These are phyloP conservation scores for Aureobasidium pullulans DNA, from an alignment of 2,329 filamentous ascomycete genomes.

Conservation along the genomic window DNA sequence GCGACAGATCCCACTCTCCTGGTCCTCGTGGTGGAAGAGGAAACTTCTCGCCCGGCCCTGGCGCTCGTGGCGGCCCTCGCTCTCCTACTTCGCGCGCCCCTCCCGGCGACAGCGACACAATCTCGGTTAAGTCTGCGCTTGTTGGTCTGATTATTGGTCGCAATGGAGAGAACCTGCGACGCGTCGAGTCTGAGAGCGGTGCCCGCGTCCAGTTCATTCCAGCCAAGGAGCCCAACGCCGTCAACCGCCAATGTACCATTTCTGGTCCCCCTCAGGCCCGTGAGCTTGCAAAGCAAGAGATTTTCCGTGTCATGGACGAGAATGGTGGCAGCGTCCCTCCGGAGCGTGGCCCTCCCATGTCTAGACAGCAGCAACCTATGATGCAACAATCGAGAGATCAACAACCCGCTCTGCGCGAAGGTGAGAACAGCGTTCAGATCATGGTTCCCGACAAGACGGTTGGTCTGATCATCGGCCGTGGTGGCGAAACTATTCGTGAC, in stretches of 20 bases:
- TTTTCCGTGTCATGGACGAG: constrained; percentile 82
- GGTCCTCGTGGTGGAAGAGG: constrained; percentile 40
- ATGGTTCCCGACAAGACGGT: constrained; percentile 93
- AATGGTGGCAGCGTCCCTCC: constrained; percentile 44
- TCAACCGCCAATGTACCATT: constrained; percentile 78
- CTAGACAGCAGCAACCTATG: not conserved
- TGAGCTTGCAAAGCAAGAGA: constrained; percentile 71
- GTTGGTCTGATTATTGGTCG: constrained; percentile 88
- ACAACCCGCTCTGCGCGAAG: constrained; percentile 55
- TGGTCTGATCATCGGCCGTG: constrained; percentile 86
- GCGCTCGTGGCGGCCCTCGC: constrained; percentile 18
- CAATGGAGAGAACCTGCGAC: constrained; percentile 79
- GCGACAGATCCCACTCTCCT: constrained; percentile 68
- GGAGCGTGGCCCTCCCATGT: constrained; percentile 1
- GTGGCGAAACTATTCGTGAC: constrained; percentile 86
- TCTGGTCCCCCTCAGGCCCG: constrained; percentile 65
- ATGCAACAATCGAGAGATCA: constrained; percentile 9
- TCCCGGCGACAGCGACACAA: constrained; percentile 69
- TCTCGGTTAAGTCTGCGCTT: constrained; percentile 77
- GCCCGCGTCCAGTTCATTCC: constrained; percentile 86
- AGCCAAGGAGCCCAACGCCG: constrained; percentile 61
- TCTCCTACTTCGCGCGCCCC: constrained; percentile 40
- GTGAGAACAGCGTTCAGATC: constrained; percentile 81
- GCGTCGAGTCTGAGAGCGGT: constrained; percentile 74
- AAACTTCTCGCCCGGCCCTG: constrained; percentile 24